Evolutionary conservation across 768 basidiomycete genomes (phyloP), one percentile per base, ranked within the genome.

Genomic region (Plicaturopsis crispa): DNA sequence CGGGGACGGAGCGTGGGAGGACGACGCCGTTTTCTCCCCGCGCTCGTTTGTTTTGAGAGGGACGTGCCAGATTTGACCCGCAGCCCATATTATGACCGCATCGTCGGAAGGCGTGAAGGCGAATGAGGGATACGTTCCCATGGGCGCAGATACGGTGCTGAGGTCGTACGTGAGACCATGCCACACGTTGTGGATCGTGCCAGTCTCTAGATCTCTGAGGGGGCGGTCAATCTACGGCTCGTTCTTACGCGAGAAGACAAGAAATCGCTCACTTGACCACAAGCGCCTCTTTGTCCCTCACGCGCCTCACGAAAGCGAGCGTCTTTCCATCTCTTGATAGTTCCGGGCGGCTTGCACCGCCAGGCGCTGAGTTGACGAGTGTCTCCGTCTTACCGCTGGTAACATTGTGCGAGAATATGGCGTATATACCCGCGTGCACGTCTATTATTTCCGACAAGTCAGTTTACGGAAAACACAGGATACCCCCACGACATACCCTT

Each of bases 111-210:
- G 78, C 0, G 76, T 69, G 55, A 85, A 85, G 6, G 82, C 68
- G 49, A 81, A 86, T 1, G 80, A 78, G 0, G 83, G 84, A 47
- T 86, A 86, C 28, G 83, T 86, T 8, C 82, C 80, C 80, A 84
- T 84, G 0, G 84, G 83, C 11, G 82, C 79, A 6, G 75, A 83
- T 36, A 83, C 64, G 7, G 55, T 53, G 16, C 65, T 65, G n/a
- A 78, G 62, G 51, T 86, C 83, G 48, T 82, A 84, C 2, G 70
- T 78, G 22, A 86, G 62, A 0, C 80, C 83, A 39, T 83, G 59
- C 78, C 79, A 85, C 13, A 77, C 54, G 49, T 84, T 57, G 46
- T 70, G 72, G 26, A 81, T 59, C 2, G 78, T 79, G 13, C 83
- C 84, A 1, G 79, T 80, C 26, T 63, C 52, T 14, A 86, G 60